These are phyloP conservation scores for Hypoxylon sp. DNA, from an alignment of 2,329 filamentous ascomycete species.

Conservation along the genomic window DNA sequence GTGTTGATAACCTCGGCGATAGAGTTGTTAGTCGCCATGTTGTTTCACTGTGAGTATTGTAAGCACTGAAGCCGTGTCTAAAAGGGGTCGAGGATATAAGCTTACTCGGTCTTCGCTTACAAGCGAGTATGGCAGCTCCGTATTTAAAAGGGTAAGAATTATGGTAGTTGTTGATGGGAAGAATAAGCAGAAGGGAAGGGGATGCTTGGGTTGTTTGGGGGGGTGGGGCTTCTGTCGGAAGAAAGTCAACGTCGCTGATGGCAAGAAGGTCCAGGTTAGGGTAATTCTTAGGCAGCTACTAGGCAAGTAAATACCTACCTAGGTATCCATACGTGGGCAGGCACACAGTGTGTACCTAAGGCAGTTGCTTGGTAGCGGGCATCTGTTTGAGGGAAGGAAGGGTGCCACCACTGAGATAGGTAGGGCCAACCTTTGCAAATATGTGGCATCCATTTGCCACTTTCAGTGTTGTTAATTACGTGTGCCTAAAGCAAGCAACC, in stretches of 20 bases:
- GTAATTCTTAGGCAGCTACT: neutral
- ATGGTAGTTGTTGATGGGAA: neutral
- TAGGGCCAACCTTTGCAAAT: too few species aligned
- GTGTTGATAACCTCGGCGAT: neutral
- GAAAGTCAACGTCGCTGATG: neutral
- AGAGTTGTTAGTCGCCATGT: neutral
- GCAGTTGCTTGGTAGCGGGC: neutral
- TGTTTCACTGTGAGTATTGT: neutral
- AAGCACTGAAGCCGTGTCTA: neutral
- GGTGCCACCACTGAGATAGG: neutral
- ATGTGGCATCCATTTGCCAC: too few species aligned
- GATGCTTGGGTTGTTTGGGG: neutral
- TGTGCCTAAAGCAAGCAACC: too few species aligned
- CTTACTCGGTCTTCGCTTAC: neutral
- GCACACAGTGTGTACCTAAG: too few species aligned
- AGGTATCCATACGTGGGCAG: neutral
- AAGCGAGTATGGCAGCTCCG: neutral
- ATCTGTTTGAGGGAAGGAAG: neutral
- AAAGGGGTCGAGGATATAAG: neutral
- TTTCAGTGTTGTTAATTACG: too few species aligned
- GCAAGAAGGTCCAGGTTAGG: neutral
- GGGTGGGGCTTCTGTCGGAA: neutral
- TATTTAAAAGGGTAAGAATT: neutral
- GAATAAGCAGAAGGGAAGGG: neutral
- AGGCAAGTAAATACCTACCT: neutral